Percentiles rank a stretch among this genome's conserved stretches.
Evolutionary conservation across 805 yeast genomes (phyloP).

Genomic region (Wickerhamomyces ciferrii): DNA sequence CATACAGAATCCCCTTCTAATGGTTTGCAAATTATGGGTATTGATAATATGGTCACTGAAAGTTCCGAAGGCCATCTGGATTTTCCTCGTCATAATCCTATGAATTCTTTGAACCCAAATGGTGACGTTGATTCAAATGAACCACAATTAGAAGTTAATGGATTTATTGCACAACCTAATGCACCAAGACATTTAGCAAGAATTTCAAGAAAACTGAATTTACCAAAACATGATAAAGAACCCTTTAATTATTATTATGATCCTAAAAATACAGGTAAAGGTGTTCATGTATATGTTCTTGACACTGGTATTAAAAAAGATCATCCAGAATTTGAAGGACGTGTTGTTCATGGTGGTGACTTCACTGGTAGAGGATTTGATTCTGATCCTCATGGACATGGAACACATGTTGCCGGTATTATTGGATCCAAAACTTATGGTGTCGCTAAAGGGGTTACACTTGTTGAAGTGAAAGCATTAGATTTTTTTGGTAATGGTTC

Average conservation of each 20-base stretch:
- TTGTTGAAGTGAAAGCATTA: constrained; percentile 74
- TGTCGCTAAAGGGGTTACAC: constrained; percentile 63
- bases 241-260: constrained; percentile 44
- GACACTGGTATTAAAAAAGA: constrained; percentile 75
- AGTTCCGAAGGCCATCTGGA: not conserved
- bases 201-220: constrained; percentile 43
- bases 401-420: constrained; percentile 90
- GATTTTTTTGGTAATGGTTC: constrained; percentile 67
- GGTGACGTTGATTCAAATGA: not conserved
- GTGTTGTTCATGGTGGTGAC: constrained; percentile 57
- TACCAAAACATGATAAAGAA: constrained; percentile 27
- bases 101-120: not conserved
- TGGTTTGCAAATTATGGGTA: too few relatives aligned
- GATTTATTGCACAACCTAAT: constrained; percentile 27
- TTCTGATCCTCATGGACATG: constrained; percentile 75
- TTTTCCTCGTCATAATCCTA: not conserved
- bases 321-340: constrained; percentile 59
- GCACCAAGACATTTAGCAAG: constrained; percentile 70
- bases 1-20: too few relatives aligned
- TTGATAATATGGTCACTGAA: too few relatives aligned
- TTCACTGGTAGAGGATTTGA: constrained; percentile 55
- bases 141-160: constrained; percentile 23
- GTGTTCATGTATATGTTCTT: constrained; percentile 68
- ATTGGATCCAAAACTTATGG: constrained; percentile 79
- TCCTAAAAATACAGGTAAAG: constrained; percentile 41